Percentiles rank a stretch among this genome's conserved stretches.
These are phyloP conservation scores for Blepharisma stoltei DNA, from an alignment of 73 alveolate species.

Conservation along the genomic window DNA sequence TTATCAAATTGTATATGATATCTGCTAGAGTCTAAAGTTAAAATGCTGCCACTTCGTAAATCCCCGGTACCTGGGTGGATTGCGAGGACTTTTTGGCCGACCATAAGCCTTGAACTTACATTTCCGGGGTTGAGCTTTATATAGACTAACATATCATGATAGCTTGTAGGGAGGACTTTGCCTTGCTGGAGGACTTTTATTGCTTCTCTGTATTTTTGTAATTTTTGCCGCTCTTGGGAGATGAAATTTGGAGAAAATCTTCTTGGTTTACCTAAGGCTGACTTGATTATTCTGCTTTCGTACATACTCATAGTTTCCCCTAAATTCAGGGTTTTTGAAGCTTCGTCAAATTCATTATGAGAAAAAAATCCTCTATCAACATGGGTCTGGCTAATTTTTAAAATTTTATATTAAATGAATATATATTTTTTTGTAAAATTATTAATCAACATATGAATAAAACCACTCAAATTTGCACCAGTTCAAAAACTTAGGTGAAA, in stretches of 20 bases:
- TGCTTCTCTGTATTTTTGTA: slow-evolving; percentile 42
- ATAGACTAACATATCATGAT: slow-evolving; percentile 34
- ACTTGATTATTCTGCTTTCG: slow-evolving; percentile 41
- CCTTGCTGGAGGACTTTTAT: slow-evolving; percentile 37
- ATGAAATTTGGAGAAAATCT: slow-evolving; percentile 47
- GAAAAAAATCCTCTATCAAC: slow-evolving; percentile 51
- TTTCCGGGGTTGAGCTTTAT: slow-evolving; percentile 37
- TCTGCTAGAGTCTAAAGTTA: slow-evolving; percentile 44
- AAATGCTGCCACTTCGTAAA: slow-evolving; percentile 52
- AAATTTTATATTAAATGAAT: no score
- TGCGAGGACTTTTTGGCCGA: slow-evolving; percentile 65
- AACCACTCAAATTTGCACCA: slow-evolving; percentile 63
- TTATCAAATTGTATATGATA: slow-evolving; percentile 60
- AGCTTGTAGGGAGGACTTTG: slow-evolving; percentile 38
- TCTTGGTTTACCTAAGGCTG: slow-evolving; percentile 38
- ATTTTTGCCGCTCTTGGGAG: slow-evolving; percentile 43
- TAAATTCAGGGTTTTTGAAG: slow-evolving; percentile 37
- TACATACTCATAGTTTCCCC: slow-evolving; percentile 21
- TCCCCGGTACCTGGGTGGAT: slow-evolving; percentile 57
- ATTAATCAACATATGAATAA: slow-evolving; percentile 58
- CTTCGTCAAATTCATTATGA: slow-evolving; percentile 38
- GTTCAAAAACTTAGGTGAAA: slow-evolving; percentile 35
- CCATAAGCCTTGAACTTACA: slow-evolving; percentile 43
- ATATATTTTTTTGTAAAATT: no score
- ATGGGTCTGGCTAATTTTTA: no score